Evolutionary conservation across 2,329 filamentous ascomycete species (phyloP).

Genomic region (Pseudopithomyces chartarum): DNA sequence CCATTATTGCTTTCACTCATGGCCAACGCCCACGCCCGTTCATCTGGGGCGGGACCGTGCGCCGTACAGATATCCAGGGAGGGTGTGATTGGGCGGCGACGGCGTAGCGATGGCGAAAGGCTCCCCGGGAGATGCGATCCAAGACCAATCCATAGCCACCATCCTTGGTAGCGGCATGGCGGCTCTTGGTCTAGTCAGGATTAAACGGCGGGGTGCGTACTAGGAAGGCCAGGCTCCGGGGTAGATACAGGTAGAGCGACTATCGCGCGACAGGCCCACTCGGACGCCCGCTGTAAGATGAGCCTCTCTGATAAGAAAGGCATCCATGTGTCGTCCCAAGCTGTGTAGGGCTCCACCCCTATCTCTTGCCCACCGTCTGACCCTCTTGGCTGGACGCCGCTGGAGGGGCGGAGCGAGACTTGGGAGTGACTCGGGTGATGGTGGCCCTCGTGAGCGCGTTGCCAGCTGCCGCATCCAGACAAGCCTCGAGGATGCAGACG

Average conservation of each 20-base stretch:
- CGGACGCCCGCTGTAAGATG: background rate
- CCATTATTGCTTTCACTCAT: slow-evolving; percentile 21
- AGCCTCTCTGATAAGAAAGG: background rate
- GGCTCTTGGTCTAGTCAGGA: slow-evolving; percentile 14
- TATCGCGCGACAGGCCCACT: background rate
- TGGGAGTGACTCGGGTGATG: slow-evolving; percentile 1
- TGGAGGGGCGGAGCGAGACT: slow-evolving; percentile 7
- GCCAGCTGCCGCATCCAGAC: slow-evolving; percentile 17
- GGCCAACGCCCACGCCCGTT: slow-evolving; percentile 26
- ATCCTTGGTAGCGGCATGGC: slow-evolving; percentile 15
- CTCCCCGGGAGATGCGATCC: background rate
- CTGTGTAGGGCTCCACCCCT: slow-evolving; percentile 1
- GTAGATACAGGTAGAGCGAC: background rate
- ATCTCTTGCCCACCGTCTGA: background rate
- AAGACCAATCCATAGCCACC: slow-evolving; percentile 4
- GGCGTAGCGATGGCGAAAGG: slow-evolving; percentile 11
- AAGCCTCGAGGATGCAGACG: background rate
- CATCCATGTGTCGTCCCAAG: background rate
- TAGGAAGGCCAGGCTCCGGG: slow-evolving; percentile 1
- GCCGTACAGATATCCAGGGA: slow-evolving; percentile 12
- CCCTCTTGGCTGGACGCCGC: slow-evolving; percentile 5
- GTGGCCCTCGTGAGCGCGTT: background rate
- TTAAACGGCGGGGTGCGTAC: slow-evolving; percentile 15
- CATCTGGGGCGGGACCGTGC: slow-evolving; percentile 9
- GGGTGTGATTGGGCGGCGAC: slow-evolving; percentile 16